A percentile compares a stretch with the other conserved stretches of the same genome.
Evolutionary conservation across 208 protist genomes (phyloP).

Genomic region (Entamoeba invadens): DNA sequence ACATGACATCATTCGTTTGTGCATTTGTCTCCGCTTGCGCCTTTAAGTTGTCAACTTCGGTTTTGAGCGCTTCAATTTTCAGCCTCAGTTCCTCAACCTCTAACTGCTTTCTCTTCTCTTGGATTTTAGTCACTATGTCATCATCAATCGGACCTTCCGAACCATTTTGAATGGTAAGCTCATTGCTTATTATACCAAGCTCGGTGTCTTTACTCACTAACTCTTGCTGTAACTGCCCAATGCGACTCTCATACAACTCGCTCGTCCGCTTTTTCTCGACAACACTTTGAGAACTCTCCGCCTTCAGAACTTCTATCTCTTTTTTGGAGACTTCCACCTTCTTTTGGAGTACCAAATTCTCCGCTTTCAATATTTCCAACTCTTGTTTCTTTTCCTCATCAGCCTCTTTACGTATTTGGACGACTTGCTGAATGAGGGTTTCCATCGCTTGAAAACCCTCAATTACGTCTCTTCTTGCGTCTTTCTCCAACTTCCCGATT

Average conservation of each 20-base stretch:
- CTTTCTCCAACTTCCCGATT: not conserved
- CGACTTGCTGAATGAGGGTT: not conserved
- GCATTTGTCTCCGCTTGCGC: not conserved
- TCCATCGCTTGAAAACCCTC: not conserved
- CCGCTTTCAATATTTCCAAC: not conserved
- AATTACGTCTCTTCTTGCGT: not conserved
- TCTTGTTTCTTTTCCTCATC: not conserved
- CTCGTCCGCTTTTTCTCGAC: not conserved
- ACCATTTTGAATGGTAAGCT: not conserved
- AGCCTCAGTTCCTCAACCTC: not conserved
- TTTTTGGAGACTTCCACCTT: not conserved
- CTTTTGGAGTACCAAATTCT: not conserved
- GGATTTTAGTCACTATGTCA: not conserved
- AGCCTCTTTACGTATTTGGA: not conserved
- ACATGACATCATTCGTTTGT: constrained; percentile 1
- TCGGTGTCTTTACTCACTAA: not conserved
- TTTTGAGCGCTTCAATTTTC: not conserved
- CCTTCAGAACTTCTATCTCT: not conserved
- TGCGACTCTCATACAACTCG: not conserved
- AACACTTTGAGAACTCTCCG: not conserved
- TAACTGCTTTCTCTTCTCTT: not conserved
- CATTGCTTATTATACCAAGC: not conserved
- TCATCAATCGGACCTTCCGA: not conserved
- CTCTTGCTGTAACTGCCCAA: not conserved
- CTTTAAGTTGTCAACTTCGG: not conserved